Evolutionary conservation across 2,329 filamentous ascomycete species (phyloP), one percentile per base, ranked within the genome.

Genomic region (Mollisia scopiformis): DNA sequence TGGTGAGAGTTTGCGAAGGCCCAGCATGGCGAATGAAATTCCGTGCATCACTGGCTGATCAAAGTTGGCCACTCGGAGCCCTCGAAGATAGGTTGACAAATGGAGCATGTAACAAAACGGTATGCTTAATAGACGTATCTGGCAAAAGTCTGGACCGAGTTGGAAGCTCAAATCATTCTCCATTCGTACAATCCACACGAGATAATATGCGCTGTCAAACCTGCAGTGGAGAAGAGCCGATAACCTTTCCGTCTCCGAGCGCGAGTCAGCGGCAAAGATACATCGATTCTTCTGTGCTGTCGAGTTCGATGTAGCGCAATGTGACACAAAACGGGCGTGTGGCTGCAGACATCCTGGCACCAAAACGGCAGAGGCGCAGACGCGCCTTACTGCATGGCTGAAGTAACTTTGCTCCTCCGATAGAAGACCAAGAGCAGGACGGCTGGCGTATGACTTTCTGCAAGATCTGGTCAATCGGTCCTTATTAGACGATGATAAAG

Each of bases 291-390:
- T 39, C 19, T n/a, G 21, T 47, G 43, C 43, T 47, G 23, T 47
- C 23, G 43, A 47, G 23, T 16, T 4, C 10, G 10, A 43, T 19
- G 39, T 43, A 8, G 43, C 11, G 7, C 11, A 14, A 3, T 11
- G 43, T 47, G 43, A 47, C 43, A 47, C 43, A 13, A 28, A n/a
- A 27, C 43, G 6, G 23, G 43, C 25, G 43, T 47, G 43, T 55
- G 53, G 37, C 37, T 46, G 25, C 53, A 39, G 53, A 30, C n/a
- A 46, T 31, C 53, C 39, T 2, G 33, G 39, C 31, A 54, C 31
- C 19, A 27, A 8, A 33, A 55, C 53, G 53, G 53, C 28, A 46
- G 33, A 46, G 37, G 53, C 37, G 53, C 39, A 46, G 25, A 33
- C 46, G 37, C 37, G 53, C 28, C 37, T 46, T 35, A 25, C 31